Evolutionary conservation across 768 basidiomycete genomes (phyloP).

Genomic region (Imleria badia): DNA sequence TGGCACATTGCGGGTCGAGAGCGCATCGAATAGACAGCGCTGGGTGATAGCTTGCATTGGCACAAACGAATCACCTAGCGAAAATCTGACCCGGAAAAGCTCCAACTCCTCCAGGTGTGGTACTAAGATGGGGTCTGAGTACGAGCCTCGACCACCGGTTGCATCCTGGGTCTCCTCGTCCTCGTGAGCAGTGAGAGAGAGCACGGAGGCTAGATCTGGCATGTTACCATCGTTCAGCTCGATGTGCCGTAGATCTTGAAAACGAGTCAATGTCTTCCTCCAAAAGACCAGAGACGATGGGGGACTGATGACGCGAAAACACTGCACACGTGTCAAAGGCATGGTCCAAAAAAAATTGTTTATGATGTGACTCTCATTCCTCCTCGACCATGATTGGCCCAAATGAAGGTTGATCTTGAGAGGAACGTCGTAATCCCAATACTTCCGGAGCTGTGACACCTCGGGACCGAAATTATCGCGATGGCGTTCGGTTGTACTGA

Average conservation of each 20-base stretch:
- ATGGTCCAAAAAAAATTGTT: neutral
- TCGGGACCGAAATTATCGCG: neutral
- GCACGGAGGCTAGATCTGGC: neutral
- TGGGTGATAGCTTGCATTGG: neutral
- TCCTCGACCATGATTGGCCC: too few species aligned
- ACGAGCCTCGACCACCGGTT: too few species aligned
- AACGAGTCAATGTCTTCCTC: too few species aligned
- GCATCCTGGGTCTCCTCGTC: too few species aligned
- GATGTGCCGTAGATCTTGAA: slow-evolving; percentile 1
- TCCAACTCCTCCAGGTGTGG: neutral
- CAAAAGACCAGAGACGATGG: too few species aligned
- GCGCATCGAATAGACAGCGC: neutral
- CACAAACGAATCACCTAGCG: neutral
- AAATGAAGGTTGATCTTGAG: neutral
- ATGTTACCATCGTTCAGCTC: neutral
- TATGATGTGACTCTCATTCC: too few species aligned
- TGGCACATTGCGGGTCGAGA: neutral
- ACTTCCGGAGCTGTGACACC: too few species aligned
- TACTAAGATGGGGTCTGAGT: too few species aligned
- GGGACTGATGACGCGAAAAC: neutral
- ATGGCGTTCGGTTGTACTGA: neutral
- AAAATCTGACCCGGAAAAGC: neutral
- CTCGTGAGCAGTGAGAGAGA: neutral
- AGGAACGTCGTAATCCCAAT: neutral
- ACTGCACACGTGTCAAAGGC: neutral